Evolutionary conservation across 148 eudicot genomes (phyloP).

Genomic region (Silene latifolia): DNA sequence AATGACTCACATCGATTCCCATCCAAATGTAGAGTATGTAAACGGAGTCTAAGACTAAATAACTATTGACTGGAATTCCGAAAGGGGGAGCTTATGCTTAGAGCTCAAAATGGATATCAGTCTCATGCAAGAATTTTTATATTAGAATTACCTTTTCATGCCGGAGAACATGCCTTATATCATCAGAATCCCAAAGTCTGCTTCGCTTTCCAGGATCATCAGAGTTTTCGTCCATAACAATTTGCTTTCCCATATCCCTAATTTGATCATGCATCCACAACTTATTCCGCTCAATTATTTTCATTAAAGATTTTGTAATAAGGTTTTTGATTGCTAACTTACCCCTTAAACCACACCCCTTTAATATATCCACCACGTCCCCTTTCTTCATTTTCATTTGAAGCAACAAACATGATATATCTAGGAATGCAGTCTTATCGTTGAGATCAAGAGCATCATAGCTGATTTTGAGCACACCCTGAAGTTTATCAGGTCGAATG

Average conservation of each 20-base stretch:
- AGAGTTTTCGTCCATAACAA: constrained; percentile 34
- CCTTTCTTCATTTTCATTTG: constrained; percentile 33
- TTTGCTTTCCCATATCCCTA: constrained; percentile 70
- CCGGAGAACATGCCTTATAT: constrained; percentile 30
- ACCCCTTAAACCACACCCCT: constrained; percentile 48
- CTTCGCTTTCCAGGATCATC: constrained; percentile 37
- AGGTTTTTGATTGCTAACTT: constrained; percentile 38
- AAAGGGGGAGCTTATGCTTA: neutral
- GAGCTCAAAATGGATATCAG: neutral
- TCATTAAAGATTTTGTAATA: constrained; percentile 46
- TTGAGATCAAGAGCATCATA: constrained; percentile 45
- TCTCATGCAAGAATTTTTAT: neutral
- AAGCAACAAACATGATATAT: constrained; percentile 57
- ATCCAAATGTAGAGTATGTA: too few species aligned
- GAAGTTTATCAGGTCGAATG: constrained; percentile 39
- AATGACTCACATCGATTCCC: too few species aligned
- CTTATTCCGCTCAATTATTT: constrained; percentile 21
- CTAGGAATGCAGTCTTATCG: constrained; percentile 49
- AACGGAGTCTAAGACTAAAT: too few species aligned
- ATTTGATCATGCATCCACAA: constrained; percentile 75
- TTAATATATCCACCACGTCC: constrained; percentile 38
- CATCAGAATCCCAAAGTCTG: constrained; percentile 51
- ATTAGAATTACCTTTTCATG: constrained; percentile 32
- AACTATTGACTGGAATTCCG: too few species aligned
- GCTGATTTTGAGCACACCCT: constrained; percentile 45